These are phyloP conservation scores for Cyclocybe aegerita DNA, from an alignment of 768 basidiomycete genomes.

Conservation along the genomic window DNA sequence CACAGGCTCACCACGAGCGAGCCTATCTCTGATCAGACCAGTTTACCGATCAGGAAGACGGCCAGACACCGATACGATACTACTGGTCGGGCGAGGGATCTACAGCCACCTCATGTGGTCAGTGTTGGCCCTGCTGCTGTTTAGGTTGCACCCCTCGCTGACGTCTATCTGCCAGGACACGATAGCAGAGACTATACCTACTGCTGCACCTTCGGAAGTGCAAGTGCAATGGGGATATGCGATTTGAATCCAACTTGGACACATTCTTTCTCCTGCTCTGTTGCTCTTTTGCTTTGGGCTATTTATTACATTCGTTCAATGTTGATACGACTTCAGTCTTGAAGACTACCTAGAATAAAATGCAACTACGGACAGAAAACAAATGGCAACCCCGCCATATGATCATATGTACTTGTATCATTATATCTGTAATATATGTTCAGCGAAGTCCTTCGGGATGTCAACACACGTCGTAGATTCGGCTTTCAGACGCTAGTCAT, in stretches of 20 bases:
- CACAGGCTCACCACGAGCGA: slow-evolving; percentile 28
- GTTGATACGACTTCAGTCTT: too few species aligned
- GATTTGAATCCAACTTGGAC: slow-evolving; percentile 23
- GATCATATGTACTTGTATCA: slow-evolving; percentile 6
- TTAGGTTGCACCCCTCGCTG: slow-evolving; percentile 4
- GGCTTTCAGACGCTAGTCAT: too few species aligned
- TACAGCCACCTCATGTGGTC: slow-evolving; percentile 12
- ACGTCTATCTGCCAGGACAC: slow-evolving; percentile 14
- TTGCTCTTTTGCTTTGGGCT: too few species aligned
- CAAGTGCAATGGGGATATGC: slow-evolving; percentile 46
- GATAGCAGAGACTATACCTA: slow-evolving; percentile 6
- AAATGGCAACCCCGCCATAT: not conserved
- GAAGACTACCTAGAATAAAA: too few species aligned
- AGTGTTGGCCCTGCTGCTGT: slow-evolving; percentile 6
- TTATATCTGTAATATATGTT: slow-evolving; percentile 6
- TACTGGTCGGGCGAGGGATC: slow-evolving; percentile 7
- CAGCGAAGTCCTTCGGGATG: not conserved
- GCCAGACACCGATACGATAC: slow-evolving; percentile 15
- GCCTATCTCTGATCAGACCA: slow-evolving; percentile 23
- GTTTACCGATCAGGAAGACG: slow-evolving; percentile 17
- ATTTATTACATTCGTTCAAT: too few species aligned
- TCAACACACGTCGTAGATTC: too few species aligned
- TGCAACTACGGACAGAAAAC: too few species aligned
- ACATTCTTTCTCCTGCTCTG: not conserved
- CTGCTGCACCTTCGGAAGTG: slow-evolving; percentile 12